Evolutionary conservation across 805 yeast genomes (phyloP), one percentile per base, ranked within the genome.

Genomic region (Wickerhamomyces silvicola): DNA sequence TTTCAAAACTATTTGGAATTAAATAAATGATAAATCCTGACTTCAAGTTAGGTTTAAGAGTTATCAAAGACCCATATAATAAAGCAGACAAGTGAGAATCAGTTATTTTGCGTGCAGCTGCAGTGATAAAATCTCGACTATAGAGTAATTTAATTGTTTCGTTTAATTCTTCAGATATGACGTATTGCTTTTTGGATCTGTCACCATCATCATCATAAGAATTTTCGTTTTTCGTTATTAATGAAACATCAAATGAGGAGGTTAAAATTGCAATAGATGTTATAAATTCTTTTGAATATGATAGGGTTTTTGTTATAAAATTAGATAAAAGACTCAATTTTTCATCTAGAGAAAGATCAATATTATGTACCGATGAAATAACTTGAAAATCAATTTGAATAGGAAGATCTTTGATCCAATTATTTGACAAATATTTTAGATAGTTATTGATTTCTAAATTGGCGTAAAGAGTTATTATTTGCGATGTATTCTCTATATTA

Each of bases 1-100:
- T 54, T 21, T 42, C 42, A 32, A 63, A 59, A 3, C 64, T 52
- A 3, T 55, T 54, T 2, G 75, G 70, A 5, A 62, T 58, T 19
- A 68, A 50, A 21, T 59, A 57, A 43, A 70, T 63, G 36, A 69
- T 59, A 13, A 68, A 44, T 19, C 58, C 57, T 10, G 60, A 50
- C 36, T 61, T 64, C 22, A 55, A 41, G 2, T 49, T 40, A 2
- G 73, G 70, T 22, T 56, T 50, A n/a, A 70, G 32, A 18, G 48
- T 46, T 13, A 68, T 48, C 28, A 70, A 44, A 4, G 62, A 45
- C 4, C 50, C 44, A 32, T 46, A 54, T 35, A 28, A 60, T 31
- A 30, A 52, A 15, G 37, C 52, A 32, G 37, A 37, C 23, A 23
- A 45, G 34, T 37, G 35, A 1, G 59, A 54, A 5, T 45, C 38